These are phyloP conservation scores for Pythium dissimile DNA, from an alignment of 352 stramenopile species.

Conservation along the genomic window DNA sequence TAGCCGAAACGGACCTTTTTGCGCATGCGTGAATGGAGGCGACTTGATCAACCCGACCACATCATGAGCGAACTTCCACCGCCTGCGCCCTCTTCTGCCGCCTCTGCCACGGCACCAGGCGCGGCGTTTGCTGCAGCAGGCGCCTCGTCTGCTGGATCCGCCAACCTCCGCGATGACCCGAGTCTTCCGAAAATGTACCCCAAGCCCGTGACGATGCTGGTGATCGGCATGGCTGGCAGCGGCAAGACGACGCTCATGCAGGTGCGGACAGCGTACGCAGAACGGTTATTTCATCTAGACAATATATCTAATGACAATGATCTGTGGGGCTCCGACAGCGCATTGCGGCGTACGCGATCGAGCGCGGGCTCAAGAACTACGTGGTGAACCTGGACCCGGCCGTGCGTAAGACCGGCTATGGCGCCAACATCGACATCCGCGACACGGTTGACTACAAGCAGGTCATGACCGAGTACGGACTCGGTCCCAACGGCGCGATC, in stretches of 20 bases:
- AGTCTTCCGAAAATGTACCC: constrained; percentile 48
- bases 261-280: constrained; percentile 23
- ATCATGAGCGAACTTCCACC: not conserved
- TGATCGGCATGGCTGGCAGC: constrained; percentile 96
- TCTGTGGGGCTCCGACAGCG: constrained; percentile 28
- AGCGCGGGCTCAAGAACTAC: constrained; percentile 86
- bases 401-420: constrained; percentile 94
- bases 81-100: not conserved
- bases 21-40: not conserved
- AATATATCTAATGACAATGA: too few species aligned
- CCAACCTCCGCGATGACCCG: constrained; percentile 18
- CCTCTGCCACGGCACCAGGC: constrained; percentile 1
- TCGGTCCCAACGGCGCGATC: constrained; percentile 98
- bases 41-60: not conserved
- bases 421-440: constrained; percentile 98
- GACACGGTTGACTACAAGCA: constrained; percentile 99
- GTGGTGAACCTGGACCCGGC: constrained; percentile 98
- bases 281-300: too few species aligned
- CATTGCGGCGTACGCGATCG: constrained; percentile 63
- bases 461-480: constrained; percentile 97
- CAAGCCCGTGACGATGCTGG: constrained; percentile 71
- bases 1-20: not conserved
- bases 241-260: constrained; percentile 97
- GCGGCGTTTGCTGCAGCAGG: too few species aligned
- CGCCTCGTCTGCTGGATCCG: too few species aligned